Conservation (phyloP, 257 asterid species). For the Scutellaria barbata region DNA sequence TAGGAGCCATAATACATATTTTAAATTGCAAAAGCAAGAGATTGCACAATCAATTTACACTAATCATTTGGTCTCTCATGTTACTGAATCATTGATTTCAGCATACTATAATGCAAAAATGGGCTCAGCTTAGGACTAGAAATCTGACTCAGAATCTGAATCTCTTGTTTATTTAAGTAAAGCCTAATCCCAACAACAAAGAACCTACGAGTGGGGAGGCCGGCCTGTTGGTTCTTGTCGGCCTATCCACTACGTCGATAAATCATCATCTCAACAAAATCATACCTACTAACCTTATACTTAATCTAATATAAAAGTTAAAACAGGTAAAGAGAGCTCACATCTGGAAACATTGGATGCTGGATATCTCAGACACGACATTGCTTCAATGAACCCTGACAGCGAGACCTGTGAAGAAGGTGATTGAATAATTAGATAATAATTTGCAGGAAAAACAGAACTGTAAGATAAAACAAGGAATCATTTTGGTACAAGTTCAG, state of each 20-base stretch:
- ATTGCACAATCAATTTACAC: slow-evolving; percentile 50
- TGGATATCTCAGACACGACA: no score
- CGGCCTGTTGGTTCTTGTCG: slow-evolving; percentile 59
- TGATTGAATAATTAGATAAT: background rate
- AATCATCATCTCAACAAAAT: slow-evolving; percentile 38
- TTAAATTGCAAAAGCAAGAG: slow-evolving; percentile 44
- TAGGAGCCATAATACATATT: slow-evolving; percentile 45
- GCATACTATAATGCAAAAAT: slow-evolving; percentile 40
- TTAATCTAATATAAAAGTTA: background rate
- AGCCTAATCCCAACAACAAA: slow-evolving; percentile 48
- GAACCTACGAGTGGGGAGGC: slow-evolving; percentile 63
- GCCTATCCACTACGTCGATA: slow-evolving; percentile 47
- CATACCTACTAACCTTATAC: slow-evolving; percentile 20
- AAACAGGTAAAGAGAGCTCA: background rate
- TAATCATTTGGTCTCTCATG: slow-evolving; percentile 74
- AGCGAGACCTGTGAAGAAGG: background rate
- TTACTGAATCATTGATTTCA: slow-evolving; percentile 73
- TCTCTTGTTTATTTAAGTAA: slow-evolving; percentile 41
- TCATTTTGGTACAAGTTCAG: background rate
- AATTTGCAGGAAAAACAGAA: background rate
- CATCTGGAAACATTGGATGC: background rate
- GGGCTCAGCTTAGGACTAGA: slow-evolving; percentile 35
- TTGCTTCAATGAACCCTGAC: background rate
- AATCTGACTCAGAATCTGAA: slow-evolving; percentile 57
- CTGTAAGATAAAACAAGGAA: background rate